Evolutionary conservation across 2,329 filamentous ascomycete genomes (phyloP).

Genomic region (Cordyceps sp.): DNA sequence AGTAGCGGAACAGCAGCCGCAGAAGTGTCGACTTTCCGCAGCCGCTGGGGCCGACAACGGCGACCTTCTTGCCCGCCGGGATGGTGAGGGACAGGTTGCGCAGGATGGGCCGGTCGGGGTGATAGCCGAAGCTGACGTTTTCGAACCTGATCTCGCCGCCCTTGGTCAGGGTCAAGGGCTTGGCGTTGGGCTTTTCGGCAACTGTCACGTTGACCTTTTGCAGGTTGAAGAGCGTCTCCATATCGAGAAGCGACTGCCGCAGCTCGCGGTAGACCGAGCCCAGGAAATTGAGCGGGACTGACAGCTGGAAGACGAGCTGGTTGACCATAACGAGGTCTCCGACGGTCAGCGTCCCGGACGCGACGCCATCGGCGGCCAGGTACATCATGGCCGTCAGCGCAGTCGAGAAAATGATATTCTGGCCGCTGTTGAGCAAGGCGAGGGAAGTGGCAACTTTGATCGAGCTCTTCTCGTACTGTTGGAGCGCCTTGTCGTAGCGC

Average conservation of each 20-base stretch:
- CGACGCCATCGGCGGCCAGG: constrained; percentile 79
- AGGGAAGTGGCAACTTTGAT: constrained; percentile 95
- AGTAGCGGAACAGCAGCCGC: constrained; percentile 81
- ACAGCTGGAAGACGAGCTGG: constrained; percentile 95
- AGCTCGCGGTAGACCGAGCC: constrained; percentile 97
- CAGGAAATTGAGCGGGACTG: constrained; percentile 89
- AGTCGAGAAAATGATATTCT: constrained; percentile 93
- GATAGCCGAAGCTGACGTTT: constrained; percentile 89
- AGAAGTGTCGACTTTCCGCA: constrained; percentile 94
- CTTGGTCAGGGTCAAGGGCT: constrained; percentile 50
- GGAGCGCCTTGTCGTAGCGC: constrained; percentile 75
- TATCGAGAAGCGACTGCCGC: constrained; percentile 84
- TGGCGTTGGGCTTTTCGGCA: constrained; percentile 58
- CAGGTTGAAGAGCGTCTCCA: constrained; percentile 95
- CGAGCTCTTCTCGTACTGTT: constrained; percentile 78
- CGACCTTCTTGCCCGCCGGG: constrained; percentile 88
- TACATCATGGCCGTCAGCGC: constrained; percentile 98
- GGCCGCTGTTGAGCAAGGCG: constrained; percentile 82
- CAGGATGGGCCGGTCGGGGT: constrained; percentile 71
- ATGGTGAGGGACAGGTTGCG: constrained; percentile 75
- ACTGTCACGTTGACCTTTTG: constrained; percentile 92
- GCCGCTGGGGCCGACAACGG: constrained; percentile 85
- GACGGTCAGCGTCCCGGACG: constrained; percentile 64
- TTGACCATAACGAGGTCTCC: constrained; percentile 98
- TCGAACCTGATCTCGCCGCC: constrained; percentile 90